Percentiles rank a stretch among this genome's conserved stretches.
Evolutionary conservation across 2,329 filamentous ascomycete species (phyloP).

Genomic region (Pyrenophora graminea): DNA sequence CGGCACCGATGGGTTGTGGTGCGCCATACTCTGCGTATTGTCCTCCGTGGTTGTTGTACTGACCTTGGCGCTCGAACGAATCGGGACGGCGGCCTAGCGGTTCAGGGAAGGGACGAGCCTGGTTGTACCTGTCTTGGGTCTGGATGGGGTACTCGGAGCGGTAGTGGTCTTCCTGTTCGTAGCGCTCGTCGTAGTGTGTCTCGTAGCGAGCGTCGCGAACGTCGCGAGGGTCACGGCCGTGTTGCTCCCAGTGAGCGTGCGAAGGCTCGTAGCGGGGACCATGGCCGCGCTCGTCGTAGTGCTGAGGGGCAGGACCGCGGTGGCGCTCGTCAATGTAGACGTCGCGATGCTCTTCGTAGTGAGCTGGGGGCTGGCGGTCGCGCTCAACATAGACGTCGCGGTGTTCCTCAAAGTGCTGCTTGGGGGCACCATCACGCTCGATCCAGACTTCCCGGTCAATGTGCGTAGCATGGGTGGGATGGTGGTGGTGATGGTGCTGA

Average conservation of each 20-base stretch:
- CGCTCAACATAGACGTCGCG: slow-evolving; percentile 38
- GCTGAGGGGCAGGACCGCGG: slow-evolving; percentile 19
- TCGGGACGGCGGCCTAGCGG: slow-evolving; percentile 40
- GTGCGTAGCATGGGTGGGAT: slow-evolving; percentile 27
- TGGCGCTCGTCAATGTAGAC: slow-evolving; percentile 29
- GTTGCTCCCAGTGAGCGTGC: slow-evolving; percentile 25
- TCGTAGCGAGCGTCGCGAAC: slow-evolving; percentile 20
- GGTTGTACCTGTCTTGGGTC: slow-evolving; percentile 10
- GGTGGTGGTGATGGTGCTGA: background rate
- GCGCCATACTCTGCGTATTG: slow-evolving; percentile 40
- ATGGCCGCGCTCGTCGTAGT: slow-evolving; percentile 32
- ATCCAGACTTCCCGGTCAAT: slow-evolving; percentile 37
- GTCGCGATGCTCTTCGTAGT: slow-evolving; percentile 33
- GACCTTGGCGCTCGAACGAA: slow-evolving; percentile 32
- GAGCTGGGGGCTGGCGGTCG: slow-evolving; percentile 29
- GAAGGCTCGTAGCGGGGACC: slow-evolving; percentile 21
- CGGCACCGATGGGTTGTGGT: slow-evolving; percentile 35
- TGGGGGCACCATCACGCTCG: slow-evolving; percentile 32
- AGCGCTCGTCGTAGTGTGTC: slow-evolving; percentile 27
- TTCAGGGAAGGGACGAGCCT: slow-evolving; percentile 20
- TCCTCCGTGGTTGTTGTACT: slow-evolving; percentile 25
- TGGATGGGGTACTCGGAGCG: slow-evolving; percentile 26
- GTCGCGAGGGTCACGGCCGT: slow-evolving; percentile 15
- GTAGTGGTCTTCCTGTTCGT: slow-evolving; percentile 26
- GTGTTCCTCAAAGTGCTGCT: slow-evolving; percentile 33